phyloP scores from a whole-genome alignment of 2,329 filamentous ascomycete genomes.

The Penicillium sp. region DNA sequence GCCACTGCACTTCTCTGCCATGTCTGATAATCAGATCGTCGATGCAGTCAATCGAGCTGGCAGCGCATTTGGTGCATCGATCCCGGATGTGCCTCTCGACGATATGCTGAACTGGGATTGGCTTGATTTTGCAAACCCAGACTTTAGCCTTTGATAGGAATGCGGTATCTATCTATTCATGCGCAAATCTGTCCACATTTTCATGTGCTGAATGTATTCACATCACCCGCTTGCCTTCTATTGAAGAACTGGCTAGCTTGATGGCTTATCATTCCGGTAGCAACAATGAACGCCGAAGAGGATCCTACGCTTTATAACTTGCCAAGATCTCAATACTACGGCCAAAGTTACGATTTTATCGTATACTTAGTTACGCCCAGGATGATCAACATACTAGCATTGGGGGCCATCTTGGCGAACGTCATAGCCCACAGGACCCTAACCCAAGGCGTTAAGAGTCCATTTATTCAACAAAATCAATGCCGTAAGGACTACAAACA shows the following conservation, averaged over 20 bases:
- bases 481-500: background rate
- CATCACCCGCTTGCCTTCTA: too few species aligned
- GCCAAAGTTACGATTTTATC: too few species aligned
- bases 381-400: background rate
- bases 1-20: constrained; percentile 63
- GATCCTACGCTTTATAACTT: too few species aligned
- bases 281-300: too few species aligned
- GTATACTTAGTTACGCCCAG: too few species aligned
- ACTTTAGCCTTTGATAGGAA: constrained; percentile 28
- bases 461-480: background rate
- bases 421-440: background rate
- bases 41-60: constrained; percentile 65
- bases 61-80: constrained; percentile 57
- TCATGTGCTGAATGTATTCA: background rate
- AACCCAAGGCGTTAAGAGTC: background rate
- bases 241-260: too few species aligned
- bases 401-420: background rate
- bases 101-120: constrained; percentile 60
- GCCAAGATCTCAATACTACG: too few species aligned
- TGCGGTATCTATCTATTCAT: too few species aligned
- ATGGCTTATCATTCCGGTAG: too few species aligned
- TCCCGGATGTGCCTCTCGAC: constrained; percentile 59
- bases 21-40: constrained; percentile 68
- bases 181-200: background rate
- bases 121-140: constrained; percentile 47